Base-by-base conservation (phyloP, 2,329 filamentous ascomycete genomes). In the Penicillium sp. region DNA sequence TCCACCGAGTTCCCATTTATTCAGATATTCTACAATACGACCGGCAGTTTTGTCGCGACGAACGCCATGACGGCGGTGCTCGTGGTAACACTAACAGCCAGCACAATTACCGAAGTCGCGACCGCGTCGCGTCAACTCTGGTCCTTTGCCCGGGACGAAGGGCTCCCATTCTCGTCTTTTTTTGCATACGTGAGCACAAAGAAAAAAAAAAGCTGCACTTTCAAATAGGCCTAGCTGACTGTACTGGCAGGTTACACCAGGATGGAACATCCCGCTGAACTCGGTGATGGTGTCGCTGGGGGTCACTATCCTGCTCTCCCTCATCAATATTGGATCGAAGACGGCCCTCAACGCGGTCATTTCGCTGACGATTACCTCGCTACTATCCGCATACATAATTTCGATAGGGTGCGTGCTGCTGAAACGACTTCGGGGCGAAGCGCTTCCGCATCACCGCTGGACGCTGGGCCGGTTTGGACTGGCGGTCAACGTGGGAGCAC, bases 1-100 rank as follows among this genome's bases (percentile, higher is more conserved):
- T 71, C 73, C 0, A 81, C 80, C 0, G 76, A 76, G 1, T 83
- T 81, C 41, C 83, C 84, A 0, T 84, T 84, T 55, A 84, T 87
- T 60, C 75, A 83, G 43, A 76, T 85, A 18, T 84, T 84, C 51
- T 74, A 74, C 54, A 75, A 82, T 29, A 77, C 77, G 1, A 80
- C 80, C 2, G 68, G 74, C 1, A 79, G 76, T 15, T 65, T 74
- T 2, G 75, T 73, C 1, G 81, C 77, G 0, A 76, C 80, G 0
- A 76, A 77, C 1, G 74, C 78, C 17, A 81, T 84, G 76, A 72
- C 75, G 0, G 65, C 73, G 4, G 73, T 84, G 15, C 66, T 83
- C 3, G 72, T 82, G 3, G 64, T 82, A 15, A 76, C 80, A 24
- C 68, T 78, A 4, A 75, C 76, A 1, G 78, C 75, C 15, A 77